phyloP scores from a whole-genome alignment of 306 rosid genomes.

The Citrullus mucosospermus region DNA sequence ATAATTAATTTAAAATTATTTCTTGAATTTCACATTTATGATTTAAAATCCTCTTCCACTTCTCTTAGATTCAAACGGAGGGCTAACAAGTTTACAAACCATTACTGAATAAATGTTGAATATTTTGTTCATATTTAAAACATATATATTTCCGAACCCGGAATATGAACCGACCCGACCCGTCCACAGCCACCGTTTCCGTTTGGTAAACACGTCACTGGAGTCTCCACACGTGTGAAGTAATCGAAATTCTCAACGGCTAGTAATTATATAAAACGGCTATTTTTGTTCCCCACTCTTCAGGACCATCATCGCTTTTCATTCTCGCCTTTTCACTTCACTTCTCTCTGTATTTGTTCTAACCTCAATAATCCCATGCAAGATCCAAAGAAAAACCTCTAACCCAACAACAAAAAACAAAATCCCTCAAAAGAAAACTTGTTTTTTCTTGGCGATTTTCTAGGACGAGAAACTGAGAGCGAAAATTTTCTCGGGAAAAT shows the following conservation, averaged over 20 bases:
- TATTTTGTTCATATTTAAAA: too few relatives aligned
- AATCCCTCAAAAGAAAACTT: neutral
- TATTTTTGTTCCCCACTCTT: conserved; percentile 20
- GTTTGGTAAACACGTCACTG: neutral
- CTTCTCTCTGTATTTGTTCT: neutral
- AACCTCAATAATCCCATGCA: neutral
- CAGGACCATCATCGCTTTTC: conserved; percentile 1
- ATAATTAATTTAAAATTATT: too few relatives aligned
- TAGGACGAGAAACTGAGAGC: neutral
- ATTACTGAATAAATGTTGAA: too few relatives aligned
- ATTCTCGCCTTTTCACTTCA: neutral
- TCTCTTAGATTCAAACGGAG: too few relatives aligned
- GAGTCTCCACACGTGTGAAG: neutral
- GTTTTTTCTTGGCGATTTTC: neutral
- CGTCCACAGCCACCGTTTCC: too few relatives aligned
- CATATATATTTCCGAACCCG: too few relatives aligned
- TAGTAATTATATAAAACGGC: conserved; percentile 75
- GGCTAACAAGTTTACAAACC: too few relatives aligned
- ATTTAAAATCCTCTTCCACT: too few relatives aligned
- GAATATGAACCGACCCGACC: too few relatives aligned
- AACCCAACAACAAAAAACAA: neutral
- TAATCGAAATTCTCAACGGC: conserved; percentile 38
- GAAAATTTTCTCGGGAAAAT: conserved; percentile 17
- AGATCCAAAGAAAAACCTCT: conserved; percentile 8
- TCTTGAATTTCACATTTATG: too few relatives aligned